A percentile compares a stretch with the other conserved stretches of the same genome.
phyloP scores from a whole-genome alignment of 441 rosid genomes.

The Pelargonium australe region DNA sequence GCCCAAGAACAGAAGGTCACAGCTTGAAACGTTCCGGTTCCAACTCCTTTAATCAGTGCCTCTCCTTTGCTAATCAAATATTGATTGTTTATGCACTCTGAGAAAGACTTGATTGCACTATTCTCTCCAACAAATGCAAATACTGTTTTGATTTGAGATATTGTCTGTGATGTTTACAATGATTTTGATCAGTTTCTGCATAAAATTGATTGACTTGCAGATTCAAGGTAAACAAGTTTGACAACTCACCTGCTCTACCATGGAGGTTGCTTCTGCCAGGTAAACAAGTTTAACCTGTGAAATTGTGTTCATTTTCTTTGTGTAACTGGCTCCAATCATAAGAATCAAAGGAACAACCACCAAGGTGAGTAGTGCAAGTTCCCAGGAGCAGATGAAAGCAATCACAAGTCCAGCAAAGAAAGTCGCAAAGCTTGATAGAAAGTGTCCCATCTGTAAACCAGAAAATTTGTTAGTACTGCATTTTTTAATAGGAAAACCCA shows the following conservation, averaged over 20 bases:
- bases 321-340: slow-evolving; percentile 51
- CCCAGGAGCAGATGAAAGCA: slow-evolving; percentile 54
- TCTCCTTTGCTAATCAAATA: slow-evolving; percentile 41
- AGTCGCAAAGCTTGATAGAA: slow-evolving; percentile 47
- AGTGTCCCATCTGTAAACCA: slow-evolving; percentile 48
- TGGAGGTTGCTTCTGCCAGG: slow-evolving; percentile 47
- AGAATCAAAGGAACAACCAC: slow-evolving; percentile 51
- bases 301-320: slow-evolving; percentile 45
- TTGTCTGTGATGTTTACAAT: slow-evolving; percentile 25
- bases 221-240: no score
- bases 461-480: slow-evolving; percentile 7
- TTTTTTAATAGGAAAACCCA: no score
- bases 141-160: slow-evolving; percentile 60
- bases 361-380: slow-evolving; percentile 41
- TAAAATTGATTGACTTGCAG: not conserved
- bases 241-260: slow-evolving; percentile 47
- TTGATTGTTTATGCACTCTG: slow-evolving; percentile 41
- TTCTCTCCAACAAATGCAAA: slow-evolving; percentile 61
- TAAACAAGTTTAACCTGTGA: slow-evolving; percentile 38
- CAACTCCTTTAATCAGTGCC: slow-evolving; percentile 62
- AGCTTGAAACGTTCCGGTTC: slow-evolving; percentile 55
- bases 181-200: not conserved
- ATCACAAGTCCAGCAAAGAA: slow-evolving; percentile 49
- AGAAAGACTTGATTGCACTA: slow-evolving; percentile 36
- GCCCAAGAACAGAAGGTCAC: slow-evolving; percentile 59